Evolutionary conservation across 495 filamentous ascomycete species (phyloP).

Genomic region (Aspergillus olivimuriae): DNA sequence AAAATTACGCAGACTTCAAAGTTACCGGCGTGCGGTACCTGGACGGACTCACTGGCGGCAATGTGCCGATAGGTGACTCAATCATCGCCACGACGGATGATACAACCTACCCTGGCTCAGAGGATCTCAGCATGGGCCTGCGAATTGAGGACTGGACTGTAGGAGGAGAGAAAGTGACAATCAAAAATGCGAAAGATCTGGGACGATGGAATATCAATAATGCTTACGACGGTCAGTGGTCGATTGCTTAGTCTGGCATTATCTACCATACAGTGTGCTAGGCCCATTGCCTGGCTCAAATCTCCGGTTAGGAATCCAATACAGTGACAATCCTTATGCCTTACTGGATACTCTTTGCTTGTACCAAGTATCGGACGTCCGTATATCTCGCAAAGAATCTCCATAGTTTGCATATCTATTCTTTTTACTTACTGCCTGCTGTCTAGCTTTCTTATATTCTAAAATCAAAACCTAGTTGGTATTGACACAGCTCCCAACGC

Average conservation of each 20-base stretch:
- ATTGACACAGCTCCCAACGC: no score
- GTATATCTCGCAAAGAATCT: no score
- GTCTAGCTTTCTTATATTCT: no score
- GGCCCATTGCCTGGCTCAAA: no score
- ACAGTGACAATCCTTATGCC: background rate
- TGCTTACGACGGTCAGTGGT: constrained; percentile 4
- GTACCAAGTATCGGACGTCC: no score
- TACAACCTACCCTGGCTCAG: constrained; percentile 5
- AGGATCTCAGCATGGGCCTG: constrained; percentile 3
- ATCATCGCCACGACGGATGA: constrained; percentile 4
- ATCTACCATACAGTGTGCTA: background rate
- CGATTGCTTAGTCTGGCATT: background rate
- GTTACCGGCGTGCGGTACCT: background rate
- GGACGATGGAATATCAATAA: constrained; percentile 2
- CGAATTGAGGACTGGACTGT: constrained; percentile 4
- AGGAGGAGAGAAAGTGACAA: constrained; percentile 4
- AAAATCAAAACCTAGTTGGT: no score
- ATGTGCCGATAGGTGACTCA: constrained; percentile 1
- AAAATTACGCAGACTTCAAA: constrained; percentile 6
- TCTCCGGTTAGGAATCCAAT: no score
- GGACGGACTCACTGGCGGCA: constrained; percentile 4
- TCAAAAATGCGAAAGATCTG: constrained; percentile 2
- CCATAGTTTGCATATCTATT: no score
- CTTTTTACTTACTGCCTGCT: no score
- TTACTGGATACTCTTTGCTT: background rate